These are phyloP conservation scores for Fusarium virguliforme DNA, from an alignment of 2,329 filamentous ascomycete species.

Conservation along the genomic window DNA sequence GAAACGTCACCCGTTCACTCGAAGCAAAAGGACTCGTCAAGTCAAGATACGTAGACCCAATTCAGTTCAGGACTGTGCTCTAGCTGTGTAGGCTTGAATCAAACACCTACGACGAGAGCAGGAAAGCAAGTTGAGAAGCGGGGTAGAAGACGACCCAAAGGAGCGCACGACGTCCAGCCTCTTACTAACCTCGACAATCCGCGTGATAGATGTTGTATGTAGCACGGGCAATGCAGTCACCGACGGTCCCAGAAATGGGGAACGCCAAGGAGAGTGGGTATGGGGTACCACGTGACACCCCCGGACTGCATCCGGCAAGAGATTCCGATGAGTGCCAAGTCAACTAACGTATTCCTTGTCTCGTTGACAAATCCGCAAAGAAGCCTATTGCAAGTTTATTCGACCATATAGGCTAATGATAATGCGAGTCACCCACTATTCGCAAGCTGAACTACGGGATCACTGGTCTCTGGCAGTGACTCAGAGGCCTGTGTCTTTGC, in stretches of 20 bases:
- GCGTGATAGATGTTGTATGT: neutral
- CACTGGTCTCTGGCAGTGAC: neutral
- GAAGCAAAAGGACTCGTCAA: neutral
- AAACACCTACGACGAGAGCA: neutral
- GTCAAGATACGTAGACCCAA: rapidly evolving
- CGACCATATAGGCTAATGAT: neutral
- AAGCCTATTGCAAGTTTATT: neutral
- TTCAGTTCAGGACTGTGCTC: neutral
- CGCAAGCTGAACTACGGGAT: neutral
- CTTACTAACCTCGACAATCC: neutral
- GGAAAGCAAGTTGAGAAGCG: neutral
- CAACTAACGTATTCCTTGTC: neutral
- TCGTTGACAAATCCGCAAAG: neutral
- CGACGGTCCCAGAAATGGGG: neutral
- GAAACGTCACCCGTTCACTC: neutral
- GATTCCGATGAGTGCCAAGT: neutral
- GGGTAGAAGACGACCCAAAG: neutral
- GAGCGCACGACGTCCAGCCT: too few species aligned
- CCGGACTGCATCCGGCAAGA: neutral
- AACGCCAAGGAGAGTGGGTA: neutral
- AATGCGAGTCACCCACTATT: too few species aligned
- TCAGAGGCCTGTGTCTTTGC: neutral
- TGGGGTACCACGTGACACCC: neutral
- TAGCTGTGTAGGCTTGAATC: neutral
- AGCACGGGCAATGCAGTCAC: neutral